Evolutionary conservation across 805 yeast species (phyloP), one percentile per base, ranked within the genome.

Genomic region (Metschnikowia cubensis): DNA sequence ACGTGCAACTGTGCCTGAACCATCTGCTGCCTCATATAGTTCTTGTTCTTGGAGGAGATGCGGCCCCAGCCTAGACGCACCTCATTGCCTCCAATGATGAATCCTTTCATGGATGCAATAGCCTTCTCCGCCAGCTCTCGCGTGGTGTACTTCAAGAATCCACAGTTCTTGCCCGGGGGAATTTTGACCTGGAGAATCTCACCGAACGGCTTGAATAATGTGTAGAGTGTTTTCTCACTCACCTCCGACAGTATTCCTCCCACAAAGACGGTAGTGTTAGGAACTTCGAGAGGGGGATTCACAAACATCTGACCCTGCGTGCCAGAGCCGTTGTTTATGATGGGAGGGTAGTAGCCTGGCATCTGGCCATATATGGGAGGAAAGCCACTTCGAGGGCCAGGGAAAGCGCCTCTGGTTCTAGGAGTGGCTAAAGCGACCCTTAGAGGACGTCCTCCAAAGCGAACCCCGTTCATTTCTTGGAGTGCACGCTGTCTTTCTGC

Each of bases 61-160:
- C 89, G 78, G 31, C 97, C 97, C 97, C 97, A 90, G 47, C 92
- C 84, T 50, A 90, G 76, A 59, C 96, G 76, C 44, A 90, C 83
- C 53, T 92, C 77, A 50, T 88, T 84, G 50, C 88, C 90, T 45
- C 91, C 92, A 58, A 90, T 84, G 35, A 89, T 89, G 63, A 83
- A 88, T 8, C 96, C 96, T 68, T 90, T 96, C 95, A 90, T 86
- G 55, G 84, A 86, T 34, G 81, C 75, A 54, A 90, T 87, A 10
- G 97, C 96, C 48, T 77, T 77, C 67, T 91, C 97, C 1, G 97
- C 97, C 57, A 88, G 83, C 40, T 82, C 81, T 50, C 96, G 75
- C 47, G 84, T 81, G 37, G 82, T 80, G 64, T 80, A 90, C 66
- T 88, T 95, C 48, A 90, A 89, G 69, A 91, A 89, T 0, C 96